phyloP scores from a whole-genome alignment of 1,139 yeast genomes.

The Candida tropicalis region DNA sequence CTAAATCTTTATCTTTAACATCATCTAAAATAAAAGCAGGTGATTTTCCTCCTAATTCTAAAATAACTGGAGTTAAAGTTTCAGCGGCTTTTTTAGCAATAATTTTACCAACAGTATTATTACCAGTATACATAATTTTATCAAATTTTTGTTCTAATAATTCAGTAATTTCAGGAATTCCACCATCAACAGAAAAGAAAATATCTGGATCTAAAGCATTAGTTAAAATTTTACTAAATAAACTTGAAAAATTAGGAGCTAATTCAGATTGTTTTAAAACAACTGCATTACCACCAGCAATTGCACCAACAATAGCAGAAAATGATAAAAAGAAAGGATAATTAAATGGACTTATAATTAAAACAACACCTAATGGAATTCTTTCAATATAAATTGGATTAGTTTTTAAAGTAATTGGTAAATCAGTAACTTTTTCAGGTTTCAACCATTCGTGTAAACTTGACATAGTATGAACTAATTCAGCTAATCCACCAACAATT shows the following conservation, averaged over 20 bases:
- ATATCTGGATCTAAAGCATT: conserved; percentile 57
- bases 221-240: conserved; percentile 57
- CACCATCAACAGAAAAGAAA: conserved; percentile 73
- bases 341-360: conserved; percentile 84
- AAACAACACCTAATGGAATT: conserved; percentile 75
- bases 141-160: conserved; percentile 71
- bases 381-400: conserved; percentile 57
- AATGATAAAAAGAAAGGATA: conserved; percentile 73
- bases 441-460: conserved; percentile 64
- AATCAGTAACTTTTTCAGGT: conserved; percentile 48
- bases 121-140: conserved; percentile 87
- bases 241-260: conserved; percentile 63
- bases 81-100: conserved; percentile 84
- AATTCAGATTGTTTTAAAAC: conserved; percentile 80
- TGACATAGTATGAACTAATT: conserved; percentile 61
- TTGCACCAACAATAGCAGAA: conserved; percentile 74
- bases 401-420: conserved; percentile 50
- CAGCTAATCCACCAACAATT: conserved; percentile 51
- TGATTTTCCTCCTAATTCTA: conserved; percentile 94
- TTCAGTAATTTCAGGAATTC: conserved; percentile 66
- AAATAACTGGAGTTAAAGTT: conserved; percentile 73
- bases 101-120: conserved; percentile 71
- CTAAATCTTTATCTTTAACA: conserved; percentile 45
- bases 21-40: conserved; percentile 72
- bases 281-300: conserved; percentile 87